Percentiles rank a stretch among this genome's conserved stretches.
These are phyloP conservation scores for Penicillium sp. DNA, from an alignment of 2,329 filamentous ascomycete species.

Conservation along the genomic window DNA sequence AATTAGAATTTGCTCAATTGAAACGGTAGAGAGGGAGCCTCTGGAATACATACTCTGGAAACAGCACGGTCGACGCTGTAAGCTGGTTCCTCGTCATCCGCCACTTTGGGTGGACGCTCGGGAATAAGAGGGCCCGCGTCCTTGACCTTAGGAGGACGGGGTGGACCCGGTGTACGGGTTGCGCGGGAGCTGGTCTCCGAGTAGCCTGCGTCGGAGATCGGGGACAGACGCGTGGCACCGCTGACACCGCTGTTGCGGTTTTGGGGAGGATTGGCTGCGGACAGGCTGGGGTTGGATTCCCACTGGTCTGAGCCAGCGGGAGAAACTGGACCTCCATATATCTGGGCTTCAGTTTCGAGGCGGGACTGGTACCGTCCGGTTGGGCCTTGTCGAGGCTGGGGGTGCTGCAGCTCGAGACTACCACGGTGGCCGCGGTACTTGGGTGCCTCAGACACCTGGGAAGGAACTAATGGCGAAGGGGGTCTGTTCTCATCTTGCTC, in stretches of 20 bases:
- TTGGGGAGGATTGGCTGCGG: conserved; percentile 33
- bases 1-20: conserved; percentile 10
- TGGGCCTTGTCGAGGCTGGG: conserved; percentile 62
- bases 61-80: conserved; percentile 43
- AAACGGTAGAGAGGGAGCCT: background rate
- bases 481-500: conserved; percentile 48
- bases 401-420: conserved; percentile 63
- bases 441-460: conserved; percentile 56
- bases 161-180: conserved; percentile 41
- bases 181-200: conserved; percentile 44
- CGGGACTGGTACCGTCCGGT: conserved; percentile 62
- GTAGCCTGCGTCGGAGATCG: conserved; percentile 49
- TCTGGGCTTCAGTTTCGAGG: conserved; percentile 61
- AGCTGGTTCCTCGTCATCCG: conserved; percentile 36
- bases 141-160: conserved; percentile 54
- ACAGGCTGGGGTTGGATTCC: conserved; percentile 46
- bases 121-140: conserved; percentile 62
- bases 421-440: conserved; percentile 66
- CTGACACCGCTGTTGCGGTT: conserved; percentile 40
- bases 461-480: conserved; percentile 63
- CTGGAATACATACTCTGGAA: conserved; percentile 34
- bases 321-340: conserved; percentile 47
- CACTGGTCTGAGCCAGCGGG: conserved; percentile 47
- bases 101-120: conserved; percentile 46
- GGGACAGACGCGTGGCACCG: conserved; percentile 43